A percentile compares a stretch with the other conserved stretches of the same genome.
Conservation (phyloP, 2,329 filamentous ascomycete genomes). For the Xylaria sp. region DNA sequence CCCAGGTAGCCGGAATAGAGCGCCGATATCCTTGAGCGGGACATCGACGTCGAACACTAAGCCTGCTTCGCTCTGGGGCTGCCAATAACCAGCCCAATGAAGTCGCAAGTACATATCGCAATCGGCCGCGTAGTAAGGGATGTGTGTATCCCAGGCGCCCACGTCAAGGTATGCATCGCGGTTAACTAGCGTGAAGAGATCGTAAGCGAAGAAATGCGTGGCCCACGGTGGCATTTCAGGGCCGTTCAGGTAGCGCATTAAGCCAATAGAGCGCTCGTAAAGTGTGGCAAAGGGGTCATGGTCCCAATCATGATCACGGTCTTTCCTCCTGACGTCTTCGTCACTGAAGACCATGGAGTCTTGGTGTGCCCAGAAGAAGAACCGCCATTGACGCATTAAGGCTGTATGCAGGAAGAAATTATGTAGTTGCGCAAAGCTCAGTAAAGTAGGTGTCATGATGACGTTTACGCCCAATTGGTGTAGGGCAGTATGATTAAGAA, state of each 20-base stretch:
- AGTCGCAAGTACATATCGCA: conserved; percentile 59
- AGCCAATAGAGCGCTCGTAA: conserved; percentile 50
- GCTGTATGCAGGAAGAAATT: conserved; percentile 60
- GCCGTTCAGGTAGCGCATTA: conserved; percentile 50
- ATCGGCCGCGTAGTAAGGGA: conserved; percentile 60
- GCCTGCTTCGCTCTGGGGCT: conserved; percentile 53
- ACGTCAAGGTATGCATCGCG: conserved; percentile 56
- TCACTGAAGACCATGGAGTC: conserved; percentile 58
- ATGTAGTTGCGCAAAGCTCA: conserved; percentile 62
- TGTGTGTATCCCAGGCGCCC: conserved; percentile 61
- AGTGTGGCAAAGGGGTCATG: conserved; percentile 51
- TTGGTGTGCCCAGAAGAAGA: conserved; percentile 63
- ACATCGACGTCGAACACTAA: conserved; percentile 57
- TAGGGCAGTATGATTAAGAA: conserved; percentile 63
- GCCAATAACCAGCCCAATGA: conserved; percentile 56
- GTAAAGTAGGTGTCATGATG: conserved; percentile 58
- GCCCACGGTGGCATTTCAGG: conserved; percentile 57
- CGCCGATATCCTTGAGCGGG: conserved; percentile 57
- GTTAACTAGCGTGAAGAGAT: conserved; percentile 62
- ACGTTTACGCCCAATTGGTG: conserved; percentile 62
- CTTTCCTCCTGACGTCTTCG: conserved; percentile 53
- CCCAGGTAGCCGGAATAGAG: conserved; percentile 55
- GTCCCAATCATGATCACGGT: conserved; percentile 52
- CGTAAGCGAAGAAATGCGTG: conserved; percentile 62
- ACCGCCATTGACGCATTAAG: conserved; percentile 55